Evolutionary conservation across 2,329 filamentous ascomycete species (phyloP).

Genomic region (Incumbomyces lentus): DNA sequence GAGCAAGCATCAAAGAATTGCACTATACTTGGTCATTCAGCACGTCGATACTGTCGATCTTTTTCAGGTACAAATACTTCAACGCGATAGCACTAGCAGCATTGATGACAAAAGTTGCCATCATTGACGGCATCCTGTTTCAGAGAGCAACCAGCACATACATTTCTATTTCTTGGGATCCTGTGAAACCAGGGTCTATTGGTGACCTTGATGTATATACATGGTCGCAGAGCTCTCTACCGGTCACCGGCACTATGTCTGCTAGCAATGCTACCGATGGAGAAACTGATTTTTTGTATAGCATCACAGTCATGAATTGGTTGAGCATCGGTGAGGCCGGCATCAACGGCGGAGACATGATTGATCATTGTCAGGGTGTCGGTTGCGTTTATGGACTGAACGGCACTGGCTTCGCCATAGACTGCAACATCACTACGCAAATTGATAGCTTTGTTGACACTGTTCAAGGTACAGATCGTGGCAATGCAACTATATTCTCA

Average conservation of each 20-base stretch:
- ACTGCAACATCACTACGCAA: neutral
- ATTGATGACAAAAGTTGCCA: conserved; percentile 5
- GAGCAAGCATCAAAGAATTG: conserved; percentile 8
- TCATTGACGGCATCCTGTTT: conserved; percentile 9
- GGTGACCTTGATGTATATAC: neutral
- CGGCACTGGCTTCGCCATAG: neutral
- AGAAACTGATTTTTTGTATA: neutral
- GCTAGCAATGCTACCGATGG: neutral
- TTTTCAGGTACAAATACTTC: conserved; percentile 5
- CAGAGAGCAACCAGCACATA: conserved; percentile 7
- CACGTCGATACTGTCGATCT: neutral
- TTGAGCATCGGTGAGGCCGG: neutral
- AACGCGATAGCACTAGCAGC: conserved; percentile 7
- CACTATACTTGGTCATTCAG: conserved; percentile 8
- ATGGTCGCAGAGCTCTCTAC: neutral
- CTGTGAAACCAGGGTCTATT: neutral
- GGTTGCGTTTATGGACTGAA: neutral
- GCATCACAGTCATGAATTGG: neutral
- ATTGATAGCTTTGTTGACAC: neutral
- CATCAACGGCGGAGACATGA: neutral
- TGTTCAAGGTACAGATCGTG: neutral
- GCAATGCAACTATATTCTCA: neutral
- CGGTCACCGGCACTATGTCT: neutral
- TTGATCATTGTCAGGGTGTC: neutral
- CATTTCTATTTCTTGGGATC: neutral